Base-by-base conservation (phyloP, 2,329 filamentous ascomycete genomes). In the Neonectria faginata region DNA sequence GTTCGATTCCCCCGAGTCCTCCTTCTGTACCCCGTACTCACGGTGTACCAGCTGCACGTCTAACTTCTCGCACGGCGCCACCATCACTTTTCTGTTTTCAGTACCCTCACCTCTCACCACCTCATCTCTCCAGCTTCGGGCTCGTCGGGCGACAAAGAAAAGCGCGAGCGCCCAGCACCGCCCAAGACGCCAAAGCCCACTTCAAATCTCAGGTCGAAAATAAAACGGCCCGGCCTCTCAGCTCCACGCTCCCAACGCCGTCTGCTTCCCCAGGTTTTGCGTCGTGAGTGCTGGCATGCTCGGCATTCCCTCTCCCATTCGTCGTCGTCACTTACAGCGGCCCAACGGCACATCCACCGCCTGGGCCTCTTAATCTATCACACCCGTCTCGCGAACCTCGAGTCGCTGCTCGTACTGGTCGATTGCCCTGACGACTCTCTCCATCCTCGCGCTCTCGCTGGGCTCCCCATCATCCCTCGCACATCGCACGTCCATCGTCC, bases 271-370 rank as follows among this genome's bases (percentile, higher is more conserved):
- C 22, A 56, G 56, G 10, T 20, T 39, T 51, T 64, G 55, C 61
- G 65, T 65, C 51, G 65, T 68, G 60, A 73, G n/a, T 69, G 68
- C 69, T 74, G 70, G 72, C 69, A 74, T 74, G 72, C 70, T 68
- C 56, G 72, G 57, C 72, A 74, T 74, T 74, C 72, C 70, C 72
- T 66, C 53, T 59, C 57, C 65, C 54, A 64, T 56, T 53, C 33
- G 64, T 67, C 65, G 64, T 67, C 65, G 61, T 65, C 50, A 44
- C 51, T 54, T 47, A 58, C 33, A 45, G 25, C 44, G 36, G 20
- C 42, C 57, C 33, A 62, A 60, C 66, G 57, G 55, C 47, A 69
- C 45, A 65, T 55, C 39, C 51, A 25, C 59, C 64, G 50, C 57
- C 62, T 52, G 62, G 58, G 25, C 41, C 60, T 60, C 56, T 62